A percentile compares a stretch with the other conserved stretches of the same genome.
phyloP scores from a whole-genome alignment of 805 yeast genomes.

The Torulaspora franciscae region DNA sequence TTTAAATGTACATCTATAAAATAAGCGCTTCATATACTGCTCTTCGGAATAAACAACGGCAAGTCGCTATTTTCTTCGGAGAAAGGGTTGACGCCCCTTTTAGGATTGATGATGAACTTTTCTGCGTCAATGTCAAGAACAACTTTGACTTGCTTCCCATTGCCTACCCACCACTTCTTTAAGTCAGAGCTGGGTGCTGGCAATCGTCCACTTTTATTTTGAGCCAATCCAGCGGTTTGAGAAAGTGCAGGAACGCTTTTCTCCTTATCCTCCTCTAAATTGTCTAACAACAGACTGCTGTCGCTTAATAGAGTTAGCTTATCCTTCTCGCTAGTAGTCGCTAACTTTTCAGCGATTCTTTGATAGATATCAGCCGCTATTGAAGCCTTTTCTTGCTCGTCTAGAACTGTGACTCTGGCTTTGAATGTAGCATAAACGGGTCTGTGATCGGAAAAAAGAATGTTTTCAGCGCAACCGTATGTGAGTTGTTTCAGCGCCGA shows the following conservation, averaged over 20 bases:
- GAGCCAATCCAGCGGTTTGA: constrained; percentile 12
- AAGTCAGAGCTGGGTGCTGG: constrained; percentile 88
- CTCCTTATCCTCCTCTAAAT: constrained; percentile 31
- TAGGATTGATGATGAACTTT: constrained; percentile 60
- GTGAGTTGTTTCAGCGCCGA: constrained; percentile 51
- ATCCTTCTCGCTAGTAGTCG: constrained; percentile 39
- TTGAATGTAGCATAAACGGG: constrained; percentile 76
- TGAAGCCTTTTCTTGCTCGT: constrained; percentile 48
- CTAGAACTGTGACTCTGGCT: constrained; percentile 59
- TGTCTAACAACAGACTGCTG: constrained; percentile 21
- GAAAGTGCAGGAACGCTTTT: constrained; percentile 15
- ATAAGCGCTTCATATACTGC: not conserved
- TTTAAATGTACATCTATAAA: not conserved
- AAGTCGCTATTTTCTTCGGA: constrained; percentile 46
- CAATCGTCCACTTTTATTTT: constrained; percentile 36
- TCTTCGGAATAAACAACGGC: constrained; percentile 25
- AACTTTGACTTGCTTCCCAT: constrained; percentile 70
- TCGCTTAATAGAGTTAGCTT: constrained; percentile 47
- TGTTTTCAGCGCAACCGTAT: constrained; percentile 54
- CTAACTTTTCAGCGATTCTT: constrained; percentile 44
- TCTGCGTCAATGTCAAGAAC: constrained; percentile 39
- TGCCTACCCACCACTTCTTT: constrained; percentile 88
- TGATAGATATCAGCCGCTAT: constrained; percentile 56
- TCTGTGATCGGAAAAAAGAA: constrained; percentile 79
- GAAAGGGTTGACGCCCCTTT: constrained; percentile 70